Evolutionary conservation across 345 rosid genomes (phyloP), one percentile per base, ranked within the genome.

Genomic region (Salix brachista): DNA sequence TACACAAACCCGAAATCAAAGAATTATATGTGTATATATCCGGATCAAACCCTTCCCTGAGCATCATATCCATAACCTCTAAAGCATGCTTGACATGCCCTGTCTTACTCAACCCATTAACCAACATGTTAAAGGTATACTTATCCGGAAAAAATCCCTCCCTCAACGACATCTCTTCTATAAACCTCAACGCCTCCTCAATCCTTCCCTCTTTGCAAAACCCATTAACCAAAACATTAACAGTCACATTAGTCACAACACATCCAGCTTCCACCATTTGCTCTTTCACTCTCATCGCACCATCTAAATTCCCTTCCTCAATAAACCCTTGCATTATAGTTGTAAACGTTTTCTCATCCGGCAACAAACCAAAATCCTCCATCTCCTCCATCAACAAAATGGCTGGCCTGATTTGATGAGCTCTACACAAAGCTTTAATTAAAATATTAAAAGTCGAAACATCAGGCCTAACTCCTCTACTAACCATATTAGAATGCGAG

Each of bases 311-410:
- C 1, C 97, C 97, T 78, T 91, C 96, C 79, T 90, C 94, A 16
- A 93, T 89, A 78, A 80, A 90, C 26, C 98, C 99, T 72, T 93
- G 93, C 93, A 95, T 95, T 69, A 95, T 75, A 2, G 96, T 95
- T 2, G 94, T 93, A 81, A 89, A 93, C 0, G 97, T 90, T 78
- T 86, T 90, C 91, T 95, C 97, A 67, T 93, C 98, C 1, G 97
- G 98, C 4, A 71, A 81, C 56, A 91, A 76, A 75, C 91, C 91
- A 61, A 89, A 85, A 78, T 78, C 82, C 1, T 83, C 76, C 99
- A 95, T 93, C 80, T 93, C 99, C 79, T 93, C 97, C 94, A 93
- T 87, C 94, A 95, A 85, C 83, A 90, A 85, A 62, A 90, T 70
- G 9, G 98, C 94, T 32, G 96, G 90, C 83, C 97, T 88, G 82